Evolutionary conservation across 2,329 filamentous ascomycete genomes (phyloP).

Genomic region (Trichoderma guizhouense): DNA sequence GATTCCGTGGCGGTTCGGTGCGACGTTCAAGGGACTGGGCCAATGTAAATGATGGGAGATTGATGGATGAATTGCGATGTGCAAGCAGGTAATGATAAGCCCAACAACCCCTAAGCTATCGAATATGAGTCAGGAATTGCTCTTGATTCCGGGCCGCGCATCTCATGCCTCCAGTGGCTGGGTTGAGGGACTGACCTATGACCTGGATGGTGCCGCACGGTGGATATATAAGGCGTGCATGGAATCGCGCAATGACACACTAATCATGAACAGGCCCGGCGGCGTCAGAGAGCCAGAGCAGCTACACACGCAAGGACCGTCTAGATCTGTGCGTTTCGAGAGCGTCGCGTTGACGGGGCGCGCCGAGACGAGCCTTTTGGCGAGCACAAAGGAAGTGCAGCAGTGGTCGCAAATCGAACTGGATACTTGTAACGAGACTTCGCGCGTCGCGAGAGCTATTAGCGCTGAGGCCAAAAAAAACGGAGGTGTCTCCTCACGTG

Average conservation of each 20-base stretch:
- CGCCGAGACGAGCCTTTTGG: neutral
- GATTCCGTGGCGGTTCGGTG: neutral
- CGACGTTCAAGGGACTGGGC: neutral
- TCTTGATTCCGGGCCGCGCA: neutral
- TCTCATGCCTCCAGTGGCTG: neutral
- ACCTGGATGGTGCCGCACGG: neutral
- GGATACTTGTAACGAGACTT: slow-evolving; percentile 5
- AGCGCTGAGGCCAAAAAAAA: slow-evolving; percentile 17
- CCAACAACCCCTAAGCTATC: neutral
- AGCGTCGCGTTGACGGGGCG: neutral
- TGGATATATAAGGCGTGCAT: slow-evolving; percentile 14
- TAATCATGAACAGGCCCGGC: neutral
- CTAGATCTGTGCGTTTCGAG: neutral
- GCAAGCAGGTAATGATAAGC: neutral
- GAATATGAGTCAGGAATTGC: neutral
- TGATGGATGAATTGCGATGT: neutral
- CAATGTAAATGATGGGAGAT: neutral
- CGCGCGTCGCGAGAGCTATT: slow-evolving; percentile 17
- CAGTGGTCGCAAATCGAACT: slow-evolving; percentile 11
- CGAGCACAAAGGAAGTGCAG: slow-evolving; percentile 3
- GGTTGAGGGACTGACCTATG: slow-evolving; percentile 2
- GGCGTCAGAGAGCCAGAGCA: neutral
- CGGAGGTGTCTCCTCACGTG: slow-evolving; percentile 16
- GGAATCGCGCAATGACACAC: slow-evolving; percentile 18
- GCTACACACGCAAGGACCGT: neutral